Evolutionary conservation across 805 yeast genomes (phyloP).

Genomic region (Suhomyces canberraensis): DNA sequence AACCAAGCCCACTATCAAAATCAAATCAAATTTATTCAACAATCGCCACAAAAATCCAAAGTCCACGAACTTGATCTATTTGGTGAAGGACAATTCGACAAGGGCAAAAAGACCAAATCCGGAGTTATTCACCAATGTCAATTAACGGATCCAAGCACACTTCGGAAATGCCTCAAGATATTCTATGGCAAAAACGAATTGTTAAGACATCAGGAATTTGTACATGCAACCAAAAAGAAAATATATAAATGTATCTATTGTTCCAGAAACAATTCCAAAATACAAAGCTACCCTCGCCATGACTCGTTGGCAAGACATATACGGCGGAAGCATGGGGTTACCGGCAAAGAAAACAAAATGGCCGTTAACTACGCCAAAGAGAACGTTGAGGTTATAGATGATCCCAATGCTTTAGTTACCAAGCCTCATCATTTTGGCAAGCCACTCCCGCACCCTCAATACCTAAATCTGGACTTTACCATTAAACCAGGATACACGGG

Average conservation of each 20-base stretch:
- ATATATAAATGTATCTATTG: slow-evolving; percentile 42
- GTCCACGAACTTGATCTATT: neutral
- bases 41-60: slow-evolving; percentile 7
- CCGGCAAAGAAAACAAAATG: slow-evolving; percentile 42
- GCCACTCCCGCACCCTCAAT: slow-evolving; percentile 31
- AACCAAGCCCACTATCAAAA: slow-evolving; percentile 4
- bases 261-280: slow-evolving; percentile 28
- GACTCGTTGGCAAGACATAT: slow-evolving; percentile 44
- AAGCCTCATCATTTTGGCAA: slow-evolving; percentile 12
- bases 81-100: slow-evolving; percentile 8
- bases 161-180: slow-evolving; percentile 34
- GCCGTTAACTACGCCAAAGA: slow-evolving; percentile 45
- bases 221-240: slow-evolving; percentile 43
- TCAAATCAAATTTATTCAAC: slow-evolving; percentile 8
- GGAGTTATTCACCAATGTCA: slow-evolving; percentile 43
- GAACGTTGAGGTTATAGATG: slow-evolving; percentile 38
- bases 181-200: slow-evolving; percentile 44
- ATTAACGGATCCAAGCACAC: slow-evolving; percentile 30
- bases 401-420: slow-evolving; percentile 14
- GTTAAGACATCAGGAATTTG: slow-evolving; percentile 44
- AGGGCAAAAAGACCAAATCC: slow-evolving; percentile 15
- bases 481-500: slow-evolving; percentile 29
- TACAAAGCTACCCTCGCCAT: slow-evolving; percentile 43
- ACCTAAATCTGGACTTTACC: slow-evolving; percentile 27
- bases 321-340: slow-evolving; percentile 41